Evolutionary conservation across 768 basidiomycete species (phyloP), one percentile per base, ranked within the genome.

Genomic region (Boletus subparvulus): DNA sequence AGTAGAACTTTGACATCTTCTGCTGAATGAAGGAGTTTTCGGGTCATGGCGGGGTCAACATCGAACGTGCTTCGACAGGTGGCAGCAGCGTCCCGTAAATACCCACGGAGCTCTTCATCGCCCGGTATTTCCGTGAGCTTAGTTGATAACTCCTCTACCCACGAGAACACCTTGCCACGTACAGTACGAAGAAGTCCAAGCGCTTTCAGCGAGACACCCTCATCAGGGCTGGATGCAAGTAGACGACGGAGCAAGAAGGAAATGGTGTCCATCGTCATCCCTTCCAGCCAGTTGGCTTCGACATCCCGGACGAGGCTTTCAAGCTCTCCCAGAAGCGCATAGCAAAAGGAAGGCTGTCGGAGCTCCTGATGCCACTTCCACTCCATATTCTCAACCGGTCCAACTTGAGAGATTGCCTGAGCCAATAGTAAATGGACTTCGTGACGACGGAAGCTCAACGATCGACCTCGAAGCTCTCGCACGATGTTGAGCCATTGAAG

Each of bases 401-500:
- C 80, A 5, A 76, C 66, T 56, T 84, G 80, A 55, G 73, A 76
- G 2, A 69, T 72, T 19, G 80, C 71, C 52, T 83, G 83, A 11
- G 63, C 67, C 2, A 84, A 24, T 0, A 84, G 68, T 0, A 70
- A 52, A 55, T 80, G 72, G 0, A 84, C 76, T 17, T 75, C 77
- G 0, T 69, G 67, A 9, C 61, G 54, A 24, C 69, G 65, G 53
- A 84, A 77, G 10, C 70, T 73, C 52, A 84, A 58, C 0, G 62
- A 60, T 21, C 72, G 68, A 8, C 70, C 69, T 8, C 71, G 70
- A n/a, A 84, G 59, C 57, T 80, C 80, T n/a, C 77, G 73, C 13
- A 73, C 55, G 39, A 84, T 75, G 55, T 83, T 83, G 39, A 76
- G 64, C 82, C 81, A 83, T 47, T 83, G 82, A 0, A 84, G 58